Base-by-base conservation (phyloP, 2,329 filamentous ascomycete species). In the Phoma sp. region DNA sequence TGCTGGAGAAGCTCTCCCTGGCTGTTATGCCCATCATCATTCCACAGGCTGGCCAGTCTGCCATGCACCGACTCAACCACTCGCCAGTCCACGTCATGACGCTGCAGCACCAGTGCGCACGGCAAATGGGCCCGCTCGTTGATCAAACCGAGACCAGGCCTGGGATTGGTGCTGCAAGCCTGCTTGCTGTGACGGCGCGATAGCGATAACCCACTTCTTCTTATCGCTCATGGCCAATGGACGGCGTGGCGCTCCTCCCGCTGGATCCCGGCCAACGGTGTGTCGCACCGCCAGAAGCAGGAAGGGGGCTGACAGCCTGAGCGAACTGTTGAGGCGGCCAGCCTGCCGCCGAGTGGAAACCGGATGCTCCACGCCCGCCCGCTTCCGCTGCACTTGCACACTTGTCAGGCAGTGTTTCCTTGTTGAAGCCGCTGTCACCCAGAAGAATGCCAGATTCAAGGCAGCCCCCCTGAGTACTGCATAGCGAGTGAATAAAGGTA, bases 111-210 rank as follows among this genome's bases (percentile, higher is more conserved):
- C 36, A 40, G 34, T 46, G 38, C 42, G 46, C 47, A 51, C 51
- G 55, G 58, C 38, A 48, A 46, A 42, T 52, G 47, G 55, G 50
- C 56, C 62, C 58, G 59, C 40, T 46, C 54, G 67, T 47, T 67
- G 67, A 69, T 72, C 68, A 71, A 68, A 64, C 64, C 57, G 57
- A 64, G 58, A 55, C 60, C 56, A 48, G 55, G 53, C 53, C 56
- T 49, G 53, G 60, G 54, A 64, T 59, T 56, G 61, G 59, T 42
- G 39, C 45, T 60, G 59, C 57, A 60, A 58, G 47, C 59, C 58
- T 51, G 42, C 48, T 55, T 52, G 51, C 30, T 39, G 54, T 56
- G 58, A 55, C 62, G 59, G 54, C 56, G 54, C 58, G 61, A 68
- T 66, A 59, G 57, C 64, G 61, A 67, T 68, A 65, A 61, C 50